Evolutionary conservation across 768 basidiomycete genomes (phyloP).

Genomic region (Hirschioporus abietinus): DNA sequence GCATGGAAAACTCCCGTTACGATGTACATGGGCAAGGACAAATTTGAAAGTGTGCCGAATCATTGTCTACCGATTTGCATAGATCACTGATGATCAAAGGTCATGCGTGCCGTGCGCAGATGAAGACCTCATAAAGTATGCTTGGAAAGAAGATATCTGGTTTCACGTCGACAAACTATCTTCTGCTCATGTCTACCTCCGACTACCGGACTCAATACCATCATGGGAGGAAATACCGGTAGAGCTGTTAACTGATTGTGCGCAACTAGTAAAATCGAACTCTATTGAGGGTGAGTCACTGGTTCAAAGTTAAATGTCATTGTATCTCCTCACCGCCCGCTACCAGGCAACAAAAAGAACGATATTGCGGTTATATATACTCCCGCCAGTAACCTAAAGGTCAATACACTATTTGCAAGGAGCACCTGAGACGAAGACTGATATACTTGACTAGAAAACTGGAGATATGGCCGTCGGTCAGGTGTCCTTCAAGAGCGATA

Average conservation of each 20-base stretch:
- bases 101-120: constrained; percentile 43
- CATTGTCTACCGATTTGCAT: background rate
- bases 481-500: constrained; percentile 92
- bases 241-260: constrained; percentile 73
- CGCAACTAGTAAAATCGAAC: constrained; percentile 96
- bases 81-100: background rate
- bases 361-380: constrained; percentile 93
- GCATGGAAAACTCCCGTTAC: constrained; percentile 58
- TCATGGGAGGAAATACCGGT: constrained; percentile 86
- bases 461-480: constrained; percentile 97
- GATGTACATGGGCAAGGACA: constrained; percentile 96
- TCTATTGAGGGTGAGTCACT: constrained; percentile 77
- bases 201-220: constrained; percentile 68
- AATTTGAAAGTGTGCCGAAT: constrained; percentile 76
- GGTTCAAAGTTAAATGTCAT: background rate
- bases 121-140: constrained; percentile 92
- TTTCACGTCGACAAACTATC: constrained; percentile 99
- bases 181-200: constrained; percentile 95
- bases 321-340: background rate
- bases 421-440: background rate
- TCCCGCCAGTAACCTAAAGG: constrained; percentile 88
- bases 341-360: constrained; percentile 89
- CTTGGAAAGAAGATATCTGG: constrained; percentile 85
- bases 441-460: constrained; percentile 63
- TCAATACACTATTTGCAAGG: constrained; percentile 24